Evolutionary conservation across 352 stramenopile species (phyloP).

Genomic region (Pythium monospermum): DNA sequence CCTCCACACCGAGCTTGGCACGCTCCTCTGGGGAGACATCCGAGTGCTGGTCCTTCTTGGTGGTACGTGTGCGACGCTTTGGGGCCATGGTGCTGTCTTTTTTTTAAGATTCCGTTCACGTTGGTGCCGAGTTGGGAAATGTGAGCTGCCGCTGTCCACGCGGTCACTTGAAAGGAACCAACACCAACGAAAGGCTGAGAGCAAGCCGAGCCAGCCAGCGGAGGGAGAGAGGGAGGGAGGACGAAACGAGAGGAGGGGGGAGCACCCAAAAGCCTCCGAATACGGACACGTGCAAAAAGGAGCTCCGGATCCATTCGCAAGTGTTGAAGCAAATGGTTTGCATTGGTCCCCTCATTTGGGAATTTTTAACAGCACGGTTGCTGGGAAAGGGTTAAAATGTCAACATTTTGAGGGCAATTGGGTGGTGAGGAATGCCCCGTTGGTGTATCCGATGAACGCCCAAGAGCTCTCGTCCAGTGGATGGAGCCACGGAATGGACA

Average conservation of each 20-base stretch:
- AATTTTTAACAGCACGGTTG: slow-evolving; percentile 10
- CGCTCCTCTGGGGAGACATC: slow-evolving; percentile 57
- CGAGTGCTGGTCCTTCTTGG: slow-evolving; percentile 79
- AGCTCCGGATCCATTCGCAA: not conserved
- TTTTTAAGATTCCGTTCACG: slow-evolving; percentile 15
- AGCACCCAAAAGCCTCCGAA: not conserved
- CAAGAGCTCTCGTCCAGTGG: slow-evolving; percentile 12
- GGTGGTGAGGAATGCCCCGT: slow-evolving; percentile 18
- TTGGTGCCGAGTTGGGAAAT: slow-evolving; percentile 36
- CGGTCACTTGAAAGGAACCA: not conserved
- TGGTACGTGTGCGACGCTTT: slow-evolving; percentile 78
- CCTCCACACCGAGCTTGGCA: slow-evolving; percentile 66
- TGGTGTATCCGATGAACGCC: not conserved
- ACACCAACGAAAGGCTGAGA: slow-evolving; percentile 17
- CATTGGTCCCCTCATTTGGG: slow-evolving; percentile 4
- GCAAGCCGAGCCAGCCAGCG: too few relatives aligned
- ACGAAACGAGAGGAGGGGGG: slow-evolving; percentile 4
- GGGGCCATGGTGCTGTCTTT: slow-evolving; percentile 56
- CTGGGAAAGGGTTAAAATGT: slow-evolving; percentile 2
- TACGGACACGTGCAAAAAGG: too few relatives aligned
- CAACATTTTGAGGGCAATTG: slow-evolving; percentile 7
- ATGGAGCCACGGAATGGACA: too few relatives aligned
- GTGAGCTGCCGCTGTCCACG: slow-evolving; percentile 6
- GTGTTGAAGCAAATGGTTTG: slow-evolving; percentile 14
- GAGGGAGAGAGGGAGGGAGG: not conserved